Conservation (phyloP, 495 filamentous ascomycete species). For the Schizothecium vesticola region DNA sequence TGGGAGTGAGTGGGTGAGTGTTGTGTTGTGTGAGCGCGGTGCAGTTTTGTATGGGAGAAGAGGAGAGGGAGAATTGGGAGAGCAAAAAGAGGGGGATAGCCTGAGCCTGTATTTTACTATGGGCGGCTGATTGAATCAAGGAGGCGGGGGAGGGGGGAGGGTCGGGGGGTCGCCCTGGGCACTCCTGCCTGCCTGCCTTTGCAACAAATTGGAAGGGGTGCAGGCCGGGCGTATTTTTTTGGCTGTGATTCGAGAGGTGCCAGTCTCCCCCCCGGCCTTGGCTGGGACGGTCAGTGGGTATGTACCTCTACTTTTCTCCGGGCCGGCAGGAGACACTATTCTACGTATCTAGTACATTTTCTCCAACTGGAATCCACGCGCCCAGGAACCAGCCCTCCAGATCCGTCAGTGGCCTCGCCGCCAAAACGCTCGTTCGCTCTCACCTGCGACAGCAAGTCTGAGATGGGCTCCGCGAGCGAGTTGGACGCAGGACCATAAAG, state of each 20-base stretch:
- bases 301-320: not conserved
- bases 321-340: not conserved
- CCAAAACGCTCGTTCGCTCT: not conserved
- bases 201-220: constrained; percentile 33
- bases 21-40: constrained; percentile 22
- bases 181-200: constrained; percentile 27
- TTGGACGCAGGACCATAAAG: not conserved
- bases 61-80: constrained; percentile 47
- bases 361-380: not conserved
- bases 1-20: constrained; percentile 25
- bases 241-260: constrained; percentile 24
- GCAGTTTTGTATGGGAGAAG: constrained; percentile 47
- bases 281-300: not conserved
- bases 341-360: not conserved
- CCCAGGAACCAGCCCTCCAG: not conserved
- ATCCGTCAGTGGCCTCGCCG: not conserved
- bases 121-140: constrained; percentile 50
- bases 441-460: not conserved
- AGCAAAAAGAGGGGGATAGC: constrained; percentile 45
- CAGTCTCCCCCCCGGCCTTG: constrained; percentile 11
- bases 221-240: constrained; percentile 31
- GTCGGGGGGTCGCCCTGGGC: constrained; percentile 12
- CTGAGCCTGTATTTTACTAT: constrained; percentile 56
- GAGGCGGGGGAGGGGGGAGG: constrained; percentile 23
- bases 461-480: not conserved